These are phyloP conservation scores for Ceriops tagal DNA, from an alignment of 345 rosid species.

Conservation along the genomic window DNA sequence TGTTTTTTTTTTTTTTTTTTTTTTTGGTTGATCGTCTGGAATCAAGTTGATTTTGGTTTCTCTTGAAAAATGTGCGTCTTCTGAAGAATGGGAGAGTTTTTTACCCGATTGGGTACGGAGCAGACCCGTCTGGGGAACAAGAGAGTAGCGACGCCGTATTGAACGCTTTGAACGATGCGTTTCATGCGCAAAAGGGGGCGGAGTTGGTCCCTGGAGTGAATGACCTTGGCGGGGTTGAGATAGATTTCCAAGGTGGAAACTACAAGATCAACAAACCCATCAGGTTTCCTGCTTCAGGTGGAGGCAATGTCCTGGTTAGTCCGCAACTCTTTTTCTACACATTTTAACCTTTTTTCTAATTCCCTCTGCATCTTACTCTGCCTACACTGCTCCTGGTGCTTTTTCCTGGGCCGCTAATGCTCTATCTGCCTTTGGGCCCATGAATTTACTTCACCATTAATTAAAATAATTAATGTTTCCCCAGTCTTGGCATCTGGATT, in stretches of 20 bases:
- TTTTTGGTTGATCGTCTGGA: neutral
- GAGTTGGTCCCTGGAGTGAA: conserved; percentile 55
- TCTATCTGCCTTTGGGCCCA: too few species aligned
- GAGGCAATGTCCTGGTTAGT: conserved; percentile 31
- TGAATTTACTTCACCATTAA: too few species aligned
- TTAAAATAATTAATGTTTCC: too few species aligned
- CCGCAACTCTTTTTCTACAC: too few species aligned
- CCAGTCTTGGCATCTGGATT: too few species aligned
- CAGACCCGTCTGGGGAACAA: conserved; percentile 57
- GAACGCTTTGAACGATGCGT: conserved; percentile 55
- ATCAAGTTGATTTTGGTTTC: conserved; percentile 33
- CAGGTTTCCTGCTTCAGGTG: conserved; percentile 52
- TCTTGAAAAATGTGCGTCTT: neutral
- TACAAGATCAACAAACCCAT: conserved; percentile 58
- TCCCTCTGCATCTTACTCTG: too few species aligned
- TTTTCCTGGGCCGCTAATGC: too few species aligned
- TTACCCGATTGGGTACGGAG: conserved; percentile 61
- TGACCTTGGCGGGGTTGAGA: conserved; percentile 60
- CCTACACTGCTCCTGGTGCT: too few species aligned
- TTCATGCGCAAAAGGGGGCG: conserved; percentile 30
- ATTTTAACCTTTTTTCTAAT: too few species aligned
- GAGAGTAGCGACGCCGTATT: conserved; percentile 63
- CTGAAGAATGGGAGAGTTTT: conserved; percentile 49
- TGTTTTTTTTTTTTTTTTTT: neutral
- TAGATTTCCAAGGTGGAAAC: conserved; percentile 73